A percentile compares a stretch with the other conserved stretches of the same genome.
Conservation (phyloP, 2,329 filamentous ascomycete species). For the Eutypa lata region DNA sequence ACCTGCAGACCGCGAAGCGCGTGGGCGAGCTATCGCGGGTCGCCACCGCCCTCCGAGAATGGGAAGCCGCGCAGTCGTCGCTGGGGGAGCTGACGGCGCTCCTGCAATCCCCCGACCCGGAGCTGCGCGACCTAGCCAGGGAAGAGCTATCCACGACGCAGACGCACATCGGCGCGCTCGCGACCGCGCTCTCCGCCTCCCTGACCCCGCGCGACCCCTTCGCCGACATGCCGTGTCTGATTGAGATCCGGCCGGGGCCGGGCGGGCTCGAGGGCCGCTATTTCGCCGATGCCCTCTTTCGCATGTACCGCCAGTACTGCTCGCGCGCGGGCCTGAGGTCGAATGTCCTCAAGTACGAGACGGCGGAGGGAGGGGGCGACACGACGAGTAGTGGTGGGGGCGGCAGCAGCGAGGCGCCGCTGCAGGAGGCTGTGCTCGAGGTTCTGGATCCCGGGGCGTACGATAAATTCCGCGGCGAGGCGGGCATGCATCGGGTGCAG, state of each 20-base stretch:
- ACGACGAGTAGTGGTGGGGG: constrained; percentile 36
- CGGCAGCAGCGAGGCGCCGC: constrained; percentile 60
- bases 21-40: constrained; percentile 60
- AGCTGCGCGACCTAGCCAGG: constrained; percentile 74
- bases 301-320: constrained; percentile 87
- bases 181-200: constrained; percentile 66
- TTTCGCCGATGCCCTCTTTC: constrained; percentile 81
- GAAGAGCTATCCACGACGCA: constrained; percentile 75
- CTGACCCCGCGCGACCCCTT: constrained; percentile 89
- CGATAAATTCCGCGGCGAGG: constrained; percentile 77
- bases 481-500: constrained; percentile 93
- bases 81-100: constrained; percentile 52
- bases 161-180: constrained; percentile 59
- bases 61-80: constrained; percentile 52
- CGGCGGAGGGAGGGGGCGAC: constrained; percentile 65
- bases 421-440: constrained; percentile 87
- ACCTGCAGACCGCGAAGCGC: constrained; percentile 55
- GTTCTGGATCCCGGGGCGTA: constrained; percentile 76
- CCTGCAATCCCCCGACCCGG: constrained; percentile 53
- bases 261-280: constrained; percentile 88
- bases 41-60: constrained; percentile 54
- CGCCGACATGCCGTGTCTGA: constrained; percentile 80
- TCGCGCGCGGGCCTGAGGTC: constrained; percentile 62
- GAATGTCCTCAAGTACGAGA: constrained; percentile 76
- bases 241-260: constrained; percentile 89